Conservation (phyloP, 2,329 filamentous ascomycete genomes). For the Leptographium wingfieldii region DNA sequence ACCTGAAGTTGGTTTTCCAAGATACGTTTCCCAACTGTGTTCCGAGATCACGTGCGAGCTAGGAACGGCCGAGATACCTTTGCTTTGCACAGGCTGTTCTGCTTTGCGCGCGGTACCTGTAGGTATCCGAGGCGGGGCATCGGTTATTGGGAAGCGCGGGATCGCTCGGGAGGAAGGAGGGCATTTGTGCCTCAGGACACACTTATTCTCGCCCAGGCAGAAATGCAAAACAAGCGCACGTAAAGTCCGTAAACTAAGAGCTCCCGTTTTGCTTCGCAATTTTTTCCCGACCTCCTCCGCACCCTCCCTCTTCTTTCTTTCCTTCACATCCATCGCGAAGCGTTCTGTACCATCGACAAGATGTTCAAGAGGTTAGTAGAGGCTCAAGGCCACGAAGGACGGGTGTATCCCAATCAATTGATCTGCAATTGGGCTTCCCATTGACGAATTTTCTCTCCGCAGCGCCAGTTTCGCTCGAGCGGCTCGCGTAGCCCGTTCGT, state of each 20-base stretch:
- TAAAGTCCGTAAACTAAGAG: conserved; percentile 10
- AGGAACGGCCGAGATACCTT: neutral
- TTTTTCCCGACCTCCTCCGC: conserved; percentile 15
- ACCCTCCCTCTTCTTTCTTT: conserved; percentile 6
- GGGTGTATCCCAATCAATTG: conserved; percentile 8
- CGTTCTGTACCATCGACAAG: conserved; percentile 31
- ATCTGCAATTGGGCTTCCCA: conserved; percentile 36
- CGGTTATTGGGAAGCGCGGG: conserved; percentile 10
- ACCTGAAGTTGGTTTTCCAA: neutral
- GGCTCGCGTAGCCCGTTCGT: conserved; percentile 47
- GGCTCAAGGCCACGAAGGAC: conserved; percentile 14
- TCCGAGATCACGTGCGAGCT: neutral
- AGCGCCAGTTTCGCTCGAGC: conserved; percentile 48
- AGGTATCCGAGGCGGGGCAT: conserved; percentile 6
- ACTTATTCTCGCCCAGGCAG: conserved; percentile 6
- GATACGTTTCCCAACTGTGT: neutral
- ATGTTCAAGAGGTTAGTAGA: conserved; percentile 70
- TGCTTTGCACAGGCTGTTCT: neutral
- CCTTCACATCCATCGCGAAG: conserved; percentile 8
- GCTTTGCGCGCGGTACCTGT: neutral
- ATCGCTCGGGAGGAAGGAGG: conserved; percentile 13
- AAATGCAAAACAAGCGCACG: conserved; percentile 8
- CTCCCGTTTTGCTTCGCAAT: conserved; percentile 13
- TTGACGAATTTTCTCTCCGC: conserved; percentile 25
- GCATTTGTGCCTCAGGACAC: conserved; percentile 8